Percentiles rank a stretch among this genome's conserved stretches.
phyloP scores from a whole-genome alignment of 495 filamentous ascomycete species.

The Copromyces sp. region DNA sequence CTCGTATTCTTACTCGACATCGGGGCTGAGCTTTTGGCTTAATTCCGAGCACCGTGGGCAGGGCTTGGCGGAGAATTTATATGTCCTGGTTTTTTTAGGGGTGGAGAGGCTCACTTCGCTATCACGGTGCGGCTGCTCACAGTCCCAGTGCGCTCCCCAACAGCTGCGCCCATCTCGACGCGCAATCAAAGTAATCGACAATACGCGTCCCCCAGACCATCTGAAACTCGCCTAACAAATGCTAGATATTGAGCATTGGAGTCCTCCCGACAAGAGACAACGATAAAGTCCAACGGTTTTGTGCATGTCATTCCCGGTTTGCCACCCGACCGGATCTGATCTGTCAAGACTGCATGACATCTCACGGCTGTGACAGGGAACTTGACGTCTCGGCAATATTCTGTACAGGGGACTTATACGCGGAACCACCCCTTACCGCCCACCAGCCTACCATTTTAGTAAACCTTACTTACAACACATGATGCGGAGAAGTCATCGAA shows the following conservation, averaged over 20 bases:
- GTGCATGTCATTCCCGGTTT: not conserved
- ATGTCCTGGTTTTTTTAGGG: not conserved
- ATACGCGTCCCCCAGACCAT: not conserved
- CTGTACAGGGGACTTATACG: not conserved
- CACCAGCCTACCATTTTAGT: not conserved
- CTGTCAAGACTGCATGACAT: not conserved
- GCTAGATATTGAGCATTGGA: not conserved
- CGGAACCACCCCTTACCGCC: not conserved
- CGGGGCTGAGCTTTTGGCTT: not conserved
- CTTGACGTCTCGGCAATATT: not conserved
- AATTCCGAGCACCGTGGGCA: not conserved
- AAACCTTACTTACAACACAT: conserved; percentile 3
- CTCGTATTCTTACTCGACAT: not conserved
- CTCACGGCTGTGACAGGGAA: not conserved
- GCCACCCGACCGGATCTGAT: not conserved
- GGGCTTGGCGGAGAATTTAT: not conserved
- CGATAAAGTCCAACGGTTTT: not conserved
- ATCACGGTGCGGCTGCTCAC: not conserved
- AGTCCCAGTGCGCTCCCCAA: not conserved
- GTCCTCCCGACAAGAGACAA: not conserved
- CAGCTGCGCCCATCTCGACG: not conserved
- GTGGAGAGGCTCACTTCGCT: not conserved
- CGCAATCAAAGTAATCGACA: not conserved
- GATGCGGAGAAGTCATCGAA: conserved; percentile 39
- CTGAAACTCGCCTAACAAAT: not conserved